Evolutionary conservation across 2,329 filamentous ascomycete species (phyloP), one percentile per base, ranked within the genome.

Genomic region (Pestalotiopsis sp.): DNA sequence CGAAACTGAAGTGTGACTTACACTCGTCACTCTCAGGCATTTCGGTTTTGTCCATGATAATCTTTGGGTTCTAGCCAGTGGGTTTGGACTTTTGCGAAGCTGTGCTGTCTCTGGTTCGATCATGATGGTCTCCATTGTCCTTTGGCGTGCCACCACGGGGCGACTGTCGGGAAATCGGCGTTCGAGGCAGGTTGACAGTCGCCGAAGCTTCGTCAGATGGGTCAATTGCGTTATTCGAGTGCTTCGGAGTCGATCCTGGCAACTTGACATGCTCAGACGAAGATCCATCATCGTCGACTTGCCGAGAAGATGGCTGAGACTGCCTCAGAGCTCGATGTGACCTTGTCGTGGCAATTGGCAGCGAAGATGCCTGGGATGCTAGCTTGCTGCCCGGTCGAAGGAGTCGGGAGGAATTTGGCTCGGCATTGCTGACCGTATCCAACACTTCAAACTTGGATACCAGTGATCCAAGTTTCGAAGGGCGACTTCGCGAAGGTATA

Each of bases 371-470:
- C 31, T 36, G 31, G 31, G 31, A 36, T 36, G 9, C n/a, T 14
- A 20, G 39, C 52, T 39, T 66, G 64, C 56, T 61, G 61, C 64
- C 25, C 69, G 71, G 45, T 5, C 36, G 4, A 14, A 20, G 58
- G 38, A 63, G 23, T n/a, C 58, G 36, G 6, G 57, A 63, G 7
- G 58, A 56, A 23, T 31, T 58, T 38, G 68, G 25, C 39, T 76
- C 72, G 6, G 67, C 64, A 36, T 66, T 74, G 27, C 70, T 76
- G 11, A 75, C 73, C 4, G 73, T 72, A 64, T 78, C 76, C 6
- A 78, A 73, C 3, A 71, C 72, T 70, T 81, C 79, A 27, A 80
- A 81, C 27, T 77, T 80, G 9, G 80, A 78, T 17, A 80, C 75
- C 3, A 81, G 72, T 2, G 74, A 69, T 7, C 72, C 75, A 9